Evolutionary conservation across 306 rosid genomes (phyloP), one percentile per base, ranked within the genome.

Genomic region (Phaseolus lunatus): DNA sequence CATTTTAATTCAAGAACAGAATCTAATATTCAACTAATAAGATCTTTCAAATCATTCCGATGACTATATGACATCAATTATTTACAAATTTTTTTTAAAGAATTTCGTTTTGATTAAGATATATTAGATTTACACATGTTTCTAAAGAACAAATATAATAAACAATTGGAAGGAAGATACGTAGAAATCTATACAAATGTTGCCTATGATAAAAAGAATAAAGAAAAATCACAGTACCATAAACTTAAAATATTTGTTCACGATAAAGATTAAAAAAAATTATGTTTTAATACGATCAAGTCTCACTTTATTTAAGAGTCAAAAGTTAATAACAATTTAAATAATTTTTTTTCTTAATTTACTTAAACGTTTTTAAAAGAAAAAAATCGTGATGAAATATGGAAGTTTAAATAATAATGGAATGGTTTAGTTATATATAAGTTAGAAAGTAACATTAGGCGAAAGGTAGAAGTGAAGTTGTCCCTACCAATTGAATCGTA

Each of bases 401-500:
- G n/a, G n/a, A n/a, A n/a, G n/a, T n/a, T n/a, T n/a, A n/a, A n/a
- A n/a, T n/a, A n/a, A n/a, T n/a, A n/a, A n/a, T n/a, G n/a, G n/a
- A n/a, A n/a, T n/a, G n/a, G n/a, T n/a, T n/a, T n/a, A 6, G 9
- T 33, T 31, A 6, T 5, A 33, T 33, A 33, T 1, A 33, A 33
- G 39, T 33, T 33, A 6, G 39, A 6, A 31, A 31, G 35, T 31
- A 29, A 29, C 5, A 31, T 31, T 31, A 31, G 35, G 44, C 43
- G 13, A 73, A 58, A 58, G 69, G 22, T 8, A 73, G 56, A 41
- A 73, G 41, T 16, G 68, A 57, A 73, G 12, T 39, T 57, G 67
- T 59, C 69, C 78, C 78, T 27, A 23, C 27, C 67, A 73, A 23
- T 22, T 57, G 68, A 57, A 58, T 16, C 78, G 13, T 16, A 58